These are phyloP conservation scores for Paraconiothyrium sp. DNA, from an alignment of 2,329 filamentous ascomycete species.

Conservation along the genomic window DNA sequence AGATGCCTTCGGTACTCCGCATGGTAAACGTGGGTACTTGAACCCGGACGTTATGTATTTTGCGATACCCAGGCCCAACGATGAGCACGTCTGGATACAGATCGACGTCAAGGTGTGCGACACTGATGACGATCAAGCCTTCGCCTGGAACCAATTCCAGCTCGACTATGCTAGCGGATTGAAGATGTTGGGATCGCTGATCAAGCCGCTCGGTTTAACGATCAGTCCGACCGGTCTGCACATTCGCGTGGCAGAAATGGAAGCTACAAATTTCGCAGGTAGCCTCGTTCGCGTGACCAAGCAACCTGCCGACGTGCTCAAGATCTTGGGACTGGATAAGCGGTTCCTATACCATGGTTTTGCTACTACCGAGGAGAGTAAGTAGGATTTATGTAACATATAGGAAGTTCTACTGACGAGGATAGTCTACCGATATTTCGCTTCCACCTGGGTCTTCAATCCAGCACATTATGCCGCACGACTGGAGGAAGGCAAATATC, in stretches of 20 bases:
- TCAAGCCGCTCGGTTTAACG: constrained; percentile 38
- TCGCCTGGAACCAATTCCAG: constrained; percentile 35
- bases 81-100: constrained; percentile 30
- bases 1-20: constrained; percentile 22
- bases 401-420: constrained; percentile 1
- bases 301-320: constrained; percentile 31
- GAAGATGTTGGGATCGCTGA: constrained; percentile 37
- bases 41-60: constrained; percentile 35
- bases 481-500: constrained; percentile 31
- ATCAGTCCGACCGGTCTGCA: constrained; percentile 34
- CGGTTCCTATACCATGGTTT: constrained; percentile 31
- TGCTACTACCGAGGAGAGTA: constrained; percentile 30
- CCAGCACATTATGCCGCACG: constrained; percentile 34
- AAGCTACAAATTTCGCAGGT: constrained; percentile 28
- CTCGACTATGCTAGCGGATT: constrained; percentile 33
- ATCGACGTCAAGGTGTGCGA: constrained; percentile 40
- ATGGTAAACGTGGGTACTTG: constrained; percentile 29
- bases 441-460: constrained; percentile 37
- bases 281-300: constrained; percentile 36
- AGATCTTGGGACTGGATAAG: constrained; percentile 30
- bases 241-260: constrained; percentile 37
- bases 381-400: constrained; percentile 11
- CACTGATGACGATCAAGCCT: constrained; percentile 21
- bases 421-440: constrained; percentile 35
- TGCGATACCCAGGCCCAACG: constrained; percentile 25